Evolutionary conservation across 306 rosid genomes (phyloP).

Genomic region (Vigna reflexopilosa): DNA sequence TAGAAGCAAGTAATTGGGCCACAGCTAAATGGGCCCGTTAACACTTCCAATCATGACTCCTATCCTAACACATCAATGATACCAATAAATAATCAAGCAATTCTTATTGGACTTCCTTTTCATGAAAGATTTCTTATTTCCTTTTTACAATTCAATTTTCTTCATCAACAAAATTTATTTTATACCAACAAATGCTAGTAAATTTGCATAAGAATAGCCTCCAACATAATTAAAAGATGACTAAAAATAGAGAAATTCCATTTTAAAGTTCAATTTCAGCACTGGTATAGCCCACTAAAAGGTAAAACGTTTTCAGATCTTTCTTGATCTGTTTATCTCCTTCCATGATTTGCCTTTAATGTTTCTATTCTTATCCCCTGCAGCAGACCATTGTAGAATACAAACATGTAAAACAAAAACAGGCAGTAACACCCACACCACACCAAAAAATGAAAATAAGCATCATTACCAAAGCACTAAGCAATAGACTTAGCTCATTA

Average conservation of each 20-base stretch:
- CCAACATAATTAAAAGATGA: neutral
- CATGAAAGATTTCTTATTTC: neutral
- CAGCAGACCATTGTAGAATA: slow-evolving; percentile 22
- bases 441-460: neutral
- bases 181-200: neutral
- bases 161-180: neutral
- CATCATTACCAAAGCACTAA: slow-evolving; percentile 6
- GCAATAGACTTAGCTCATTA: slow-evolving; percentile 12
- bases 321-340: neutral
- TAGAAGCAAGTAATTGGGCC: too few relatives aligned
- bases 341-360: slow-evolving; percentile 1
- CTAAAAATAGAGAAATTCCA: slow-evolving; percentile 10
- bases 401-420: slow-evolving; percentile 1
- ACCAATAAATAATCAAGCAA: neutral
- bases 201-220: neutral
- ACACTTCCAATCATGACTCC: slow-evolving; percentile 1
- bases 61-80: neutral
- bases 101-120: neutral
- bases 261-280: neutral
- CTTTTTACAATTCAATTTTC: neutral
- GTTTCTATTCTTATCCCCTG: neutral
- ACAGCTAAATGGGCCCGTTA: neutral
- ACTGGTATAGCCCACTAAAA: neutral
- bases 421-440: slow-evolving; percentile 10
- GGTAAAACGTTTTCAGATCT: slow-evolving; percentile 1